Base-by-base conservation (phyloP, 805 yeast species). In the Candida andamanensis region DNA sequence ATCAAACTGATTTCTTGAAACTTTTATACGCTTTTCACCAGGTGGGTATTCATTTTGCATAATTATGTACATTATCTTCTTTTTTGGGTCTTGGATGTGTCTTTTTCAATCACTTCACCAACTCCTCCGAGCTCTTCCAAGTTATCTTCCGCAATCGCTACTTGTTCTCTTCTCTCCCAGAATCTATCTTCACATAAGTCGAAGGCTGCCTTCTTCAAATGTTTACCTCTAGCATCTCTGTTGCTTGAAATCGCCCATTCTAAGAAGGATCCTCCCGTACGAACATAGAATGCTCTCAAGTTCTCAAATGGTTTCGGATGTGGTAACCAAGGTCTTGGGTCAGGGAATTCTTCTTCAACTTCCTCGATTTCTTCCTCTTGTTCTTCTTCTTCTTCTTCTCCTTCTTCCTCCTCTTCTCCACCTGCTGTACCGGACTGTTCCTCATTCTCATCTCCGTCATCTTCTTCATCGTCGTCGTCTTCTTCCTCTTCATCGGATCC, bases 141-240 rank as follows among this genome's bases (percentile, higher is more conserved):
- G 51, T 78, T 76, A 46, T 90, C 97, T 60, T 90, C 98, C 30
- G 85, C 83, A 24, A 77, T 72, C 54, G 94, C 79, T 15, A 90
- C 80, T 48, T 80, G 90, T 47, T 90, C 97, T 62, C 97, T 78
- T 64, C 97, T 82, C 55, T 90, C 97, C 97, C 97, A 90, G 92
- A 95, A 90, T 63, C 98, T 76, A 44, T 82, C 90, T 58, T 89
- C 95, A 55, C 92, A 82, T 39, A 90, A 60, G 41, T 87, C 96
- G 52, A 90, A 90, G 0, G 97, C 81, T 26, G 85, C 82, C 34
- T 81, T 80, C 62, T 90, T 89, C 56, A 90, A 71, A 49, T 84
- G 80, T 55, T 90, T 90, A 33, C 96, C 97, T 49, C 95, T 76
- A 10, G 86, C 80, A 36, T 83, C 89, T 45, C 83, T 72, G 46